Evolutionary conservation across 1,284 basidiomycete species (phyloP).

Genomic region (Pseudozyma pruni): DNA sequence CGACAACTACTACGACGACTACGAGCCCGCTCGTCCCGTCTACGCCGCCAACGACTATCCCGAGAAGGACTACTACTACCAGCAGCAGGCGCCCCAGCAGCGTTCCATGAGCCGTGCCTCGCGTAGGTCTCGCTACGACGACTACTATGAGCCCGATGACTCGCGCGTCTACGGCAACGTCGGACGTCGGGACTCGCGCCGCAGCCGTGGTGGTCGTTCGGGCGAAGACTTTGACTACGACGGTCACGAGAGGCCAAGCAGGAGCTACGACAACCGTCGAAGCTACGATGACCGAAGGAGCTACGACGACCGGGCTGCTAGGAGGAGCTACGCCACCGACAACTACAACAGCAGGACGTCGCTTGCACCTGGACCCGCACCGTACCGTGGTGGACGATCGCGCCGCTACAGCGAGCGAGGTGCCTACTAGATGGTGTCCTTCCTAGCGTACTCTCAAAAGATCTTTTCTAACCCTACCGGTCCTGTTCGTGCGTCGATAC

Average conservation of each 20-base stretch:
- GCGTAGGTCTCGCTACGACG: constrained; percentile 45
- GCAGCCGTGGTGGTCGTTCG: constrained; percentile 8
- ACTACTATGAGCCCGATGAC: constrained; percentile 47
- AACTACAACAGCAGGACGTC: constrained; percentile 33
- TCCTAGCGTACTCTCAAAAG: background rate
- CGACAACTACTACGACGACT: constrained; percentile 49
- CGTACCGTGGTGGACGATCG: constrained; percentile 48
- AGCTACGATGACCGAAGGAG: constrained; percentile 47
- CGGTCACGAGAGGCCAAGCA: constrained; percentile 12
- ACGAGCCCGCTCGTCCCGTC: constrained; percentile 42
- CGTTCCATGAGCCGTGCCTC: constrained; percentile 40
- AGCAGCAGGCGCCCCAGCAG: constrained; percentile 13
- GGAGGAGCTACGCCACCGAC: constrained; percentile 33
- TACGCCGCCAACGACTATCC: constrained; percentile 22
- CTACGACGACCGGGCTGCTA: too few relatives aligned
- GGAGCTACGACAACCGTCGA: constrained; percentile 26
- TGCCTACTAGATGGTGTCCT: constrained; percentile 23
- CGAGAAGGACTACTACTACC: constrained; percentile 37
- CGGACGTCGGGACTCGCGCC: constrained; percentile 30
- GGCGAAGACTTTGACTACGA: constrained; percentile 38
- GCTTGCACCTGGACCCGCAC: constrained; percentile 26
- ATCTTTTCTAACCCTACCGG: background rate
- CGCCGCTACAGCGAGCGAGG: constrained; percentile 49
- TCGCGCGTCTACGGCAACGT: constrained; percentile 45
- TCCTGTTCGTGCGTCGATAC: too few relatives aligned